These are phyloP conservation scores for Pythium insidiosum DNA, from an alignment of 352 stramenopile genomes.

Conservation along the genomic window DNA sequence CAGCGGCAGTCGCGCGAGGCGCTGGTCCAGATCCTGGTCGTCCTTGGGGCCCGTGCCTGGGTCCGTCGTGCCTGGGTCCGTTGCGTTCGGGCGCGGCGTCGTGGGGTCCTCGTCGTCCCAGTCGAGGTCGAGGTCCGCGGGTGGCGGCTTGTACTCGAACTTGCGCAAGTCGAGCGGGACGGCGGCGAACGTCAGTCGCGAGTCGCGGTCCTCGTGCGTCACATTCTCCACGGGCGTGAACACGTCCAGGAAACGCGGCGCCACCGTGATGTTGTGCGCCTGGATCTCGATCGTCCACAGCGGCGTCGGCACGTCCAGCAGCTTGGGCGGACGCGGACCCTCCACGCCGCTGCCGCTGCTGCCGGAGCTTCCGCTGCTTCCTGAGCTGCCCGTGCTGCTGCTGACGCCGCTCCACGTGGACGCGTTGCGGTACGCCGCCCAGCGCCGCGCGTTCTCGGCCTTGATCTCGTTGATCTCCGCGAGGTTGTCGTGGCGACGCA, in stretches of 20 bases:
- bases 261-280: slow-evolving; percentile 23
- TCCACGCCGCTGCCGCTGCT: background rate
- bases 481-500: slow-evolving; percentile 26
- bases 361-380: background rate
- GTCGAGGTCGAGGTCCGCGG: slow-evolving; percentile 18
- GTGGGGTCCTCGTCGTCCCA: slow-evolving; percentile 19
- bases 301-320: slow-evolving; percentile 13
- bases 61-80: too few species aligned
- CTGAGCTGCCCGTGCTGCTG: background rate
- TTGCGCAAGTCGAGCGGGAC: slow-evolving; percentile 23
- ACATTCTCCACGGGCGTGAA: slow-evolving; percentile 1
- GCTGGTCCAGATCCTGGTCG: too few species aligned
- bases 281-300: slow-evolving; percentile 24
- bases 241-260: slow-evolving; percentile 4
- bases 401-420: background rate
- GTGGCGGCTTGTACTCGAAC: slow-evolving; percentile 34
- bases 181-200: slow-evolving; percentile 7
- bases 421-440: slow-evolving; percentile 7
- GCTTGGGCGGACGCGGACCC: background rate
- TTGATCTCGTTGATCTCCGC: slow-evolving; percentile 15
- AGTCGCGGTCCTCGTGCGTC: background rate
- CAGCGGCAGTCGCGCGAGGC: too few species aligned
- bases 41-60: too few species aligned
- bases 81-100: too few species aligned
- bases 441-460: slow-evolving; percentile 18